Evolutionary conservation across 768 basidiomycete species (phyloP).

Genomic region (Collybiopsis confluens): DNA sequence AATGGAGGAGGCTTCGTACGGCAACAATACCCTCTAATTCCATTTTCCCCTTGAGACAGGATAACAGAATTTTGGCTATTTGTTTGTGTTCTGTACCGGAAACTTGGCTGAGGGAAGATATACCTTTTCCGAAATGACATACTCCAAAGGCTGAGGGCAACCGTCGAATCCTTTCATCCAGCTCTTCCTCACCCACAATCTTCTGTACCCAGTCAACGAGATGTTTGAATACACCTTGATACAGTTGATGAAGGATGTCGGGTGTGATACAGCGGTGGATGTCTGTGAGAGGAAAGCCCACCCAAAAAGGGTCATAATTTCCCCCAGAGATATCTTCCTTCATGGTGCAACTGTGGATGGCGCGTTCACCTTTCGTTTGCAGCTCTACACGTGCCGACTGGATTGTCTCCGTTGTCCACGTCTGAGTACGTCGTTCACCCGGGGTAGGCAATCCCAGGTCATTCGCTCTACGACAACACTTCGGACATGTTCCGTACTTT

Average conservation of each 20-base stretch:
- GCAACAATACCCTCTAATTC: slow-evolving; percentile 10
- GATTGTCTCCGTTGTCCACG: neutral
- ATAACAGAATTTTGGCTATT: slow-evolving; percentile 24
- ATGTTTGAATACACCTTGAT: slow-evolving; percentile 45
- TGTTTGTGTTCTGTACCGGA: slow-evolving; percentile 29
- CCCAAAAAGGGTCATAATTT: too few species aligned
- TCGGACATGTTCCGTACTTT: too few species aligned
- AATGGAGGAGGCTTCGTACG: slow-evolving; percentile 25
- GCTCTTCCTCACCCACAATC: slow-evolving; percentile 20
- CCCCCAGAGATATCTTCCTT: neutral
- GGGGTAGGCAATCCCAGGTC: neutral
- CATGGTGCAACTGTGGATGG: neutral
- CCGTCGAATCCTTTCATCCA: slow-evolving; percentile 32
- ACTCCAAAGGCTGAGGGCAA: slow-evolving; percentile 26
- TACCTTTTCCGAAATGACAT: slow-evolving; percentile 33
- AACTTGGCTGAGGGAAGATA: slow-evolving; percentile 30
- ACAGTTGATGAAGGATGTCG: slow-evolving; percentile 44
- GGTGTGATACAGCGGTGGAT: slow-evolving; percentile 40
- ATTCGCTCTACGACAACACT: neutral
- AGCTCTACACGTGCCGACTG: neutral
- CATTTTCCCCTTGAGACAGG: slow-evolving; percentile 14
- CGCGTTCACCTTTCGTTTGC: too few species aligned
- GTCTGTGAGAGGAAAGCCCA: too few species aligned
- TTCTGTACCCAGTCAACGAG: slow-evolving; percentile 29
- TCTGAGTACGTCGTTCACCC: neutral